Conservation (phyloP, 2,329 filamentous ascomycete genomes). For the Trichothecium roseum region DNA sequence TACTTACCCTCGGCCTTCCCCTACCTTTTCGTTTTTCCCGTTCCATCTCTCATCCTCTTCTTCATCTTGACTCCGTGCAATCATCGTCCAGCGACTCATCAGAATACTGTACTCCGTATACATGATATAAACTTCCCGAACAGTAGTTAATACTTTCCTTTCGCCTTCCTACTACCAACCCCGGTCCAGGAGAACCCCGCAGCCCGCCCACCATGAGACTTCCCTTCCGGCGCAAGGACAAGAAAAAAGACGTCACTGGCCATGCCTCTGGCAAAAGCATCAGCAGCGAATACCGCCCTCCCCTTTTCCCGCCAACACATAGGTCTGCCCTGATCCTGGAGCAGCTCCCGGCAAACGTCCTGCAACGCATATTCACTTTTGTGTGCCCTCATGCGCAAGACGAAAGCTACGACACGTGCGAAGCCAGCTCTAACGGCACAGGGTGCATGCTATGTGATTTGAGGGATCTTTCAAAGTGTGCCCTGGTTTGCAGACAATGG, state of each 20-base stretch:
- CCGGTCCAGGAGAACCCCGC: background rate
- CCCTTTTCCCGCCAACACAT: constrained; percentile 24
- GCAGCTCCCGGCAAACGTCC: constrained; percentile 54
- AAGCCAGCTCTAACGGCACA: constrained; percentile 67
- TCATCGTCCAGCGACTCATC: too few relatives aligned
- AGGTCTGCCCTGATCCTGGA: constrained; percentile 33
- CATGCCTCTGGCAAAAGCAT: background rate
- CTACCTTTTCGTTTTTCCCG: too few relatives aligned
- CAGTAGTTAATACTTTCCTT: too few relatives aligned
- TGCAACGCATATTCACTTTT: constrained; percentile 67
- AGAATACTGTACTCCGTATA: too few relatives aligned
- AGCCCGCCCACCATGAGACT: constrained; percentile 20
- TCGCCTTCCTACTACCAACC: too few relatives aligned
- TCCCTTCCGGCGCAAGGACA: constrained; percentile 26
- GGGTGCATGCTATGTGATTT: constrained; percentile 91
- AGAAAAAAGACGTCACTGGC: constrained; percentile 11
- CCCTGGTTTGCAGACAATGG: constrained; percentile 67
- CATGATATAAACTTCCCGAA: too few relatives aligned
- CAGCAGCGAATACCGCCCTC: constrained; percentile 6
- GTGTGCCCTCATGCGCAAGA: constrained; percentile 79
- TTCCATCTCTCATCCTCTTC: too few relatives aligned
- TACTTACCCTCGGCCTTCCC: too few relatives aligned
- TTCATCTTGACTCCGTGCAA: too few relatives aligned
- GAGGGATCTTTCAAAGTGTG: constrained; percentile 75
- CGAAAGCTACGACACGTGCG: constrained; percentile 69